Conservation (phyloP, 768 basidiomycete species). For the Atractiella rhizophila region DNA sequence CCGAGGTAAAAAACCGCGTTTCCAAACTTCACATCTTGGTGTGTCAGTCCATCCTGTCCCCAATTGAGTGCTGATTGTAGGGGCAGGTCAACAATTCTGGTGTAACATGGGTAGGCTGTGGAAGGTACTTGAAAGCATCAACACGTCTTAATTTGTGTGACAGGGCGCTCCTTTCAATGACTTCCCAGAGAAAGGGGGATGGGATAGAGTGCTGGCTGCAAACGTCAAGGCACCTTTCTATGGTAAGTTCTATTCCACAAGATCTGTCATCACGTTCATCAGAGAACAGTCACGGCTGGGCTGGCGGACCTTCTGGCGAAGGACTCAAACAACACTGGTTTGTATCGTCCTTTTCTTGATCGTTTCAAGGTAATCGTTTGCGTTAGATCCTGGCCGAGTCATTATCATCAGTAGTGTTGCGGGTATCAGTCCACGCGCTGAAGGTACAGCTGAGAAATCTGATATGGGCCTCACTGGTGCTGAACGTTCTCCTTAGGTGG, state of each 20-base stretch:
- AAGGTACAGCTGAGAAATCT: too few relatives aligned
- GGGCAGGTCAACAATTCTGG: not conserved
- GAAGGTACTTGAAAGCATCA: not conserved
- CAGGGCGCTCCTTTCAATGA: conserved; percentile 5
- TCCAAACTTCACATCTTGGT: conserved; percentile 45
- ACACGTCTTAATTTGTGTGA: not conserved
- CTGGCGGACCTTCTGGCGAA: conserved; percentile 9
- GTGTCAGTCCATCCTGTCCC: too few relatives aligned
- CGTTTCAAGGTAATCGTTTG: not conserved
- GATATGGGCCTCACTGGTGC: too few relatives aligned
- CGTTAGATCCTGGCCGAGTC: conserved; percentile 8
- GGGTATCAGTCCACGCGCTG: too few relatives aligned
- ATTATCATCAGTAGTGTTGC: too few relatives aligned
- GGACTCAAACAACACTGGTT: conserved; percentile 7
- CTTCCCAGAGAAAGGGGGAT: conserved; percentile 27
- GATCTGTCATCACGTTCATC: not conserved
- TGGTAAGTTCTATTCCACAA: conserved; percentile 28
- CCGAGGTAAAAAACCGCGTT: conserved; percentile 43
- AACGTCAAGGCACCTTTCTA: conserved; percentile 41
- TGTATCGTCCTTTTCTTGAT: not conserved
- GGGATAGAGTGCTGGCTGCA: conserved; percentile 49
- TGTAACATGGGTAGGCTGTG: not conserved
- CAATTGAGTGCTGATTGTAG: conserved; percentile 1
- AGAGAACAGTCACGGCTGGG: not conserved
- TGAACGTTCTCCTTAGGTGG: too few relatives aligned